phyloP scores from a whole-genome alignment of 2,329 filamentous ascomycete species.

The Calonectria leucothoes region DNA sequence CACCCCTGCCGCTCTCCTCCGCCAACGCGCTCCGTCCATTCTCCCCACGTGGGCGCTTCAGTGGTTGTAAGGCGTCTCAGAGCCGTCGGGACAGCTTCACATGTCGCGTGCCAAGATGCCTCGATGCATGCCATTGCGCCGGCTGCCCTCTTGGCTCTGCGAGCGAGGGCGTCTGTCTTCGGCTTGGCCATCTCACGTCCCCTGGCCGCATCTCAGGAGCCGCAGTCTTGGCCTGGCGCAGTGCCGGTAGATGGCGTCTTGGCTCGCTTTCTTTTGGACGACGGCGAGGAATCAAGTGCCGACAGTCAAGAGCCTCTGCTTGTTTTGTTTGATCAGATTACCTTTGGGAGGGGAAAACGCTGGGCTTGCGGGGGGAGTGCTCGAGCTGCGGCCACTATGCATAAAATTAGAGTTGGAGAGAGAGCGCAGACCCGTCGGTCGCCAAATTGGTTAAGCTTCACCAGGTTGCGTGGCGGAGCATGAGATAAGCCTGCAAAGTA shows the following conservation, averaged over 20 bases:
- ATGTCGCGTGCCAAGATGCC: conserved; percentile 2
- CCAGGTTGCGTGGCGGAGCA: neutral
- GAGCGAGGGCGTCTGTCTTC: neutral
- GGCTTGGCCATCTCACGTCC: neutral
- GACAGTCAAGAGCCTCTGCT: neutral
- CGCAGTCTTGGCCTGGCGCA: neutral
- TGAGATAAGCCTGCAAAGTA: conserved; percentile 19
- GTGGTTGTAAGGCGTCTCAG: neutral
- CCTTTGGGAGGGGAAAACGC: neutral
- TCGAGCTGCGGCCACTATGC: neutral
- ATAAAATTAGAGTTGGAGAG: conserved; percentile 20
- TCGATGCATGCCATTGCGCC: neutral
- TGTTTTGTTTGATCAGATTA: neutral
- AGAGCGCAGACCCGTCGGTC: neutral
- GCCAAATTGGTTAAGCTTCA: conserved; percentile 8
- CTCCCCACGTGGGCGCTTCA: conserved; percentile 4
- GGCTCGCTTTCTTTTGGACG: neutral
- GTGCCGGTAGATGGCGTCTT: neutral
- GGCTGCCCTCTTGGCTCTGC: neutral
- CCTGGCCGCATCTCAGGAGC: neutral
- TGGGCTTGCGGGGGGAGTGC: neutral
- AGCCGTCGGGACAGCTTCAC: neutral
- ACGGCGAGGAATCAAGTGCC: too few relatives aligned
- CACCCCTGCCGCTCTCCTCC: neutral
- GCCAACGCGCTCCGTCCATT: neutral